Evolutionary conservation across 2,329 filamentous ascomycete species (phyloP), one percentile per base, ranked within the genome.

Genomic region (Microsporum canis): DNA sequence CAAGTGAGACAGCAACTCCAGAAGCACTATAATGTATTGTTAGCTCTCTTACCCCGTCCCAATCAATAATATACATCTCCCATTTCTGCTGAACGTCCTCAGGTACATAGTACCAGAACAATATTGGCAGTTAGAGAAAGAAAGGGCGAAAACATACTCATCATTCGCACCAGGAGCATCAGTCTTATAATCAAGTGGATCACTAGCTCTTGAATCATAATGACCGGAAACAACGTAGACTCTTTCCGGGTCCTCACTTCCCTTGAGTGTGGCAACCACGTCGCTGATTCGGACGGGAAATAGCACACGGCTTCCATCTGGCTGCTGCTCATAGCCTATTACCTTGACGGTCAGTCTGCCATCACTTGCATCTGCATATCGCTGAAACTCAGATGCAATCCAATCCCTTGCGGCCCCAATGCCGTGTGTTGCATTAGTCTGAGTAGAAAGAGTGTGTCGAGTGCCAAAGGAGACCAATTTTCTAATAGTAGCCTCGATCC

Each of bases 401-500:
- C 61, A 62, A 12, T 62, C 49, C 31, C 61, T 56, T 27, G 61
- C 61, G 8, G 61, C 61, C 14, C 61, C 61, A 33, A 62, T 62
- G 49, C 61, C 61, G 34, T 62, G 43, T 2, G 61, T 62, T n/a
- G 61, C 45, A 34, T 62, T 62, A 23, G 61, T 62, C 33, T 62
- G 61, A 8, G 61, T 62, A 17, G 61, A 62, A 34, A 62, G 61
- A 1, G 61, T 62, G 23, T 62, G 61, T 3, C 61, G 57, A n/a
- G 61, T 62, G 14, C 61, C 61, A 49, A 62, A 62, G 8, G 61
- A 62, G 29, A 62, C 61, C 45, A 62, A 49, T 36, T 62, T 62
- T 47, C 29, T 57, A 12, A 62, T 57, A 6, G 57, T 56, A 43
- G 57, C 57, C 38, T 62, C 61, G 12, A 62, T 62, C 36, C 57